A percentile compares a stretch with the other conserved stretches of the same genome.
Evolutionary conservation across 345 rosid genomes (phyloP).

Genomic region (Geranium brycei): DNA sequence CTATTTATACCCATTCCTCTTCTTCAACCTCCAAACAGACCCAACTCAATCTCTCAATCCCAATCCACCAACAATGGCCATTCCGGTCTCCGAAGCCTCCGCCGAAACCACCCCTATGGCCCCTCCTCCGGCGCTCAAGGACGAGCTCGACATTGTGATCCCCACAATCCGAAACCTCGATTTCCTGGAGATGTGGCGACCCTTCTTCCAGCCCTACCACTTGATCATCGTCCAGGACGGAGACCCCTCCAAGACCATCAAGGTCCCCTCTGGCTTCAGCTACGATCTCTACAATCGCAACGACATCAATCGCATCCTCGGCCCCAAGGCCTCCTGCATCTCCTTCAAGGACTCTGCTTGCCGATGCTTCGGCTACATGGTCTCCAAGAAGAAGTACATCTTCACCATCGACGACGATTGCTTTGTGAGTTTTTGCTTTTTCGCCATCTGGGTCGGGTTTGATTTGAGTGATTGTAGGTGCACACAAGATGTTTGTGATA

Average conservation of each 20-base stretch:
- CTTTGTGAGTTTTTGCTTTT: constrained; percentile 45
- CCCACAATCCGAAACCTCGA: constrained; percentile 91
- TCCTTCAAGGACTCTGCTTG: constrained; percentile 97
- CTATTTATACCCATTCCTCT: neutral
- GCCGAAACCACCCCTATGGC: constrained; percentile 15
- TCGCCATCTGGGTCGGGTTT: neutral
- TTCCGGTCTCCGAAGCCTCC: constrained; percentile 34
- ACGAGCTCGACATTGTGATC: constrained; percentile 86
- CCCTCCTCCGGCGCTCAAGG: constrained; percentile 41
- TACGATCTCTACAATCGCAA: constrained; percentile 89
- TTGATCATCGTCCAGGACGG: constrained; percentile 94
- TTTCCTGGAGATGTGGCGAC: constrained; percentile 98
- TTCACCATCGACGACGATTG: constrained; percentile 96
- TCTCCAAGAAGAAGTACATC: constrained; percentile 94
- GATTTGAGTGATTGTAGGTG: too few relatives aligned
- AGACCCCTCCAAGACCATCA: constrained; percentile 69
- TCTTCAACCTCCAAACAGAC: neutral
- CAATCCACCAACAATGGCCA: constrained; percentile 23
- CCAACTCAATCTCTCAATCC: neutral
- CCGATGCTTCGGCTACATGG: constrained; percentile 94
- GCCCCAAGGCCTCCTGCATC: constrained; percentile 90
- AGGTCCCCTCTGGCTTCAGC: constrained; percentile 81
- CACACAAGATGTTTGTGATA: too few relatives aligned
- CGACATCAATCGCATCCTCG: constrained; percentile 71
- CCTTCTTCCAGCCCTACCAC: constrained; percentile 86